Base-by-base conservation (phyloP, 1,284 basidiomycete species). In the Cryptococcus floricola region DNA sequence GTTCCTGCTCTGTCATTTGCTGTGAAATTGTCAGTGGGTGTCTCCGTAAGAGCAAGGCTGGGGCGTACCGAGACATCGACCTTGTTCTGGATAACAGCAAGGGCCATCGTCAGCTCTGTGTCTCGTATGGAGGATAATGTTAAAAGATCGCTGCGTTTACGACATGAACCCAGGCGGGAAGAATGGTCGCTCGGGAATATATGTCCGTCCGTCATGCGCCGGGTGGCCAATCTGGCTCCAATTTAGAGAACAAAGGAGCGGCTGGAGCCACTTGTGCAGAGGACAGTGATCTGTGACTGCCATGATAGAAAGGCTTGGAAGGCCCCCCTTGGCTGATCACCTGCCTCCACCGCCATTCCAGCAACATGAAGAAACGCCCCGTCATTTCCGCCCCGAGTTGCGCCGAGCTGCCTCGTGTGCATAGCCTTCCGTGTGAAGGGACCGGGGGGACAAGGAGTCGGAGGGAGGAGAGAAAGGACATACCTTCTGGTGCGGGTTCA, bases 1-100 rank as follows among this genome's bases (percentile, higher is more conserved):
- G 86, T 80, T 98, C 94, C 80, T 96, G 88, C 72, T 89, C 87
- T 64, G 83, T 85, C 79, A 97, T 78, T 73, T 86, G 86, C 90
- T 95, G 59, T 57, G 16, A 13, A 37, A 19, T 19, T 51, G 42
- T 27, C 39, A 46, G 27, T 39, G 37, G 28, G 34, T 14, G 5
- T 14, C 14, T 28, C 38, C 28, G 27, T 18, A 38, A 39, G 25
- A 8, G 48, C 5, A 16, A 12, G 18, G 8, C 37, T 27, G 14
- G 39, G 47, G 55, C 74, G 48, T 52, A 75, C 75, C 67, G 71
- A 73, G 58, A 75, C 59, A 59, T 77, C 75, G 60, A 76, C 65
- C 61, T 76, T 77, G 68, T 77, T 76, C 75, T 77, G 69, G 23
- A 44, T 7, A 14, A 54, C 3, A 14, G 48, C 14, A 19, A 50